These are phyloP conservation scores for Candida suzukii DNA, from an alignment of 805 yeast species.

Conservation along the genomic window DNA sequence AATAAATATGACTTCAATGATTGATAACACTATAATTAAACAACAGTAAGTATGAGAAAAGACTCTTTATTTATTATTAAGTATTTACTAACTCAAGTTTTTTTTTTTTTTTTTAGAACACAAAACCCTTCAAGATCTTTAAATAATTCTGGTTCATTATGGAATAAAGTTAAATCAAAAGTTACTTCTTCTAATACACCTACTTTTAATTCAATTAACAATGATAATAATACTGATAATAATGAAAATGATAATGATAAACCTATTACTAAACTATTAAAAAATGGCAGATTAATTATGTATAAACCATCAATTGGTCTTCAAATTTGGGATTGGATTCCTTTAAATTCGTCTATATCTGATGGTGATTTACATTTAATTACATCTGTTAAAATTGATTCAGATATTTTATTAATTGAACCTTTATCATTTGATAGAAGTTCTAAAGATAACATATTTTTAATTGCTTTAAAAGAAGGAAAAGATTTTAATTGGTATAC, in stretches of 20 bases:
- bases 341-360: not conserved
- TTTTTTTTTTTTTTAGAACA: not conserved
- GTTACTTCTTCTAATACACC: not conserved
- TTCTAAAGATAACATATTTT: not conserved
- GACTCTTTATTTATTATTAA: too few relatives aligned
- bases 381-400: not conserved
- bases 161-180: not conserved
- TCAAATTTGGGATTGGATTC: not conserved
- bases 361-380: not conserved
- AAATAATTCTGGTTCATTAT: not conserved
- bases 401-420: not conserved
- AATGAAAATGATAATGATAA: not conserved
- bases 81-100: too few relatives aligned
- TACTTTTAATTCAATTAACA: not conserved
- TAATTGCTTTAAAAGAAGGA: not conserved
- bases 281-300: not conserved
- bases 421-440: not conserved
- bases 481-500: too few relatives aligned
- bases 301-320: not conserved
- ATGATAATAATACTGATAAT: not conserved
- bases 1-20: too few relatives aligned
- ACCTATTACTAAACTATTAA: not conserved
- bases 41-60: too few relatives aligned
- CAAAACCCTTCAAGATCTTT: not conserved
- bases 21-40: too few relatives aligned